Conservation (phyloP, 305 asterid species). For the Rubia tinctorum region DNA sequence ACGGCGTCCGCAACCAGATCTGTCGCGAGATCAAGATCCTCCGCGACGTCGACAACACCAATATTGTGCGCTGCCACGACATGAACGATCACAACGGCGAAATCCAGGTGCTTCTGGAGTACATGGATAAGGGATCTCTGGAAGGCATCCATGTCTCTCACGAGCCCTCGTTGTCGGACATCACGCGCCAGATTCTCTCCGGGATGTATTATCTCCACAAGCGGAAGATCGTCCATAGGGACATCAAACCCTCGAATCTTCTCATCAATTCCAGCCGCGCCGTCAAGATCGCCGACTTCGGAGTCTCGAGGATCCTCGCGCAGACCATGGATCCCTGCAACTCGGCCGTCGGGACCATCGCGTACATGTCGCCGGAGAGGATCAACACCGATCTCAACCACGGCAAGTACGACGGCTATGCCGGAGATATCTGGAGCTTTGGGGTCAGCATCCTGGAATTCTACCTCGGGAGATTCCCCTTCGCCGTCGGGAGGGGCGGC, state of each 20-base stretch:
- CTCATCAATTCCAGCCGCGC: constrained; percentile 51
- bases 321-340: constrained; percentile 89
- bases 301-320: constrained; percentile 66
- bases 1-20: constrained; percentile 71
- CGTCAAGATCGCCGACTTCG: constrained; percentile 89
- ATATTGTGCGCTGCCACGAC: constrained; percentile 74
- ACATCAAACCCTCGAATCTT: constrained; percentile 83
- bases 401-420: constrained; percentile 80
- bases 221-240: constrained; percentile 83
- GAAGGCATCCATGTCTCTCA: constrained; percentile 59
- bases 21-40: constrained; percentile 95
- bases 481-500: constrained; percentile 64
- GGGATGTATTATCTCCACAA: constrained; percentile 71
- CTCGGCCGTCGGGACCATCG: constrained; percentile 89
- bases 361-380: constrained; percentile 94
- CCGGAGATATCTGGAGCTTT: constrained; percentile 94
- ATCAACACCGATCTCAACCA: constrained; percentile 86
- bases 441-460: constrained; percentile 90
- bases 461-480: constrained; percentile 73
- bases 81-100: constrained; percentile 71
- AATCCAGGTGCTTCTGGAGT: constrained; percentile 78
- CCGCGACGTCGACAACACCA: constrained; percentile 79
- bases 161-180: constrained; percentile 56
- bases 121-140: constrained; percentile 81
- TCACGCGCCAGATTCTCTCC: constrained; percentile 68